Base-by-base conservation (phyloP, 176 grass and related monocot species). In the Eleusine coracana region DNA sequence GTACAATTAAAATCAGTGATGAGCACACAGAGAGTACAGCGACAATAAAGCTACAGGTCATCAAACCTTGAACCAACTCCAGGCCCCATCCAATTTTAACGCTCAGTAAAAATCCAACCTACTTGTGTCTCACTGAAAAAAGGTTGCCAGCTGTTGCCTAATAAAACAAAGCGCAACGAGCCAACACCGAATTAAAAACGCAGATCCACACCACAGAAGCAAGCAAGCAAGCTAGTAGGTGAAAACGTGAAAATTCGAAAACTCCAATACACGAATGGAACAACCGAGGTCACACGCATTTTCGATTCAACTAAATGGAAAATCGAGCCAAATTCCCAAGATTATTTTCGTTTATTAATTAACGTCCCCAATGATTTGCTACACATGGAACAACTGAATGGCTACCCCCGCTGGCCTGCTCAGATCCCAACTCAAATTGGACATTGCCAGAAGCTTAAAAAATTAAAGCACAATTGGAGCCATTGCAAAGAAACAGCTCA, bases 161-260 rank as follows among this genome's bases (percentile, higher is more conserved):
- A 86, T 80, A 74, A 77, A 70, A 73, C 77, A 60, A 85, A 54
- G 31, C 71, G 66, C 58, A 34, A 67, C 44, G 55, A 77, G 78
- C 67, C 31, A 82, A 59, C 83, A n/a, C 29, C 42, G 52, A 59
- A 86, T 70, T 61, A 63, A 56, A 77, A 61, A 73, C 48, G 38
- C 40, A 79, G 79, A 73, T 74, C 74, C 83, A 83, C 56, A 42
- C 17, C 73, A 28, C 56, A 45, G 37, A 28, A 29, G 60, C 25
- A 81, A 73, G 78, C 17, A 58, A 49, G 68, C 66, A 20, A 73
- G 18, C 73, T n/a, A n/a, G n/a, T 37, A 66, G 56, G 73, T 77
- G 88, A 86, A 52, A 78, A 9, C 46, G 36, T 76, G 48, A 28
- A 82, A 74, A 61, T 83, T 83, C 83, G 34, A 86, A 90, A 82